phyloP scores from a whole-genome alignment of 768 basidiomycete genomes.

The Mycena epipterygia region DNA sequence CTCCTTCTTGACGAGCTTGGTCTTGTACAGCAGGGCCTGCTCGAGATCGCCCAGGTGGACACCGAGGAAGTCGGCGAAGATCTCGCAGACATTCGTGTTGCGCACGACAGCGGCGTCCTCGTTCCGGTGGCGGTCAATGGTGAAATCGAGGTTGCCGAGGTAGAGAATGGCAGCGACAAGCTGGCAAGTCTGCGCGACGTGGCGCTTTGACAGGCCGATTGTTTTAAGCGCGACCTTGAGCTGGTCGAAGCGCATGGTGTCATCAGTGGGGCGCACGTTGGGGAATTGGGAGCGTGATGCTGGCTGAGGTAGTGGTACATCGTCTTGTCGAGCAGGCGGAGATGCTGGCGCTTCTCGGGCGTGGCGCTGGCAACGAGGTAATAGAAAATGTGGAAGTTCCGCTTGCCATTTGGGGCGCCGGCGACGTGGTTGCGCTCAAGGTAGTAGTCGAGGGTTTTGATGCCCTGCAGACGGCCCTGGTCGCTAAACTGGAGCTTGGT shows the following conservation, averaged over 20 bases:
- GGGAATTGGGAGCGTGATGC: too few species aligned
- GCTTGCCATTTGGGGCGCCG: conserved; percentile 86
- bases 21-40: conserved; percentile 88
- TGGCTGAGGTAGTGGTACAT: conserved; percentile 91
- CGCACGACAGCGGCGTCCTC: conserved; percentile 95
- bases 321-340: conserved; percentile 81
- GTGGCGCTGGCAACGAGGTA: conserved; percentile 94
- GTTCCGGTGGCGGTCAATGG: conserved; percentile 55
- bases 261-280: conserved; percentile 77
- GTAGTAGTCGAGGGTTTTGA: conserved; percentile 97
- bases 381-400: conserved; percentile 98
- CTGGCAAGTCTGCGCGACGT: conserved; percentile 96
- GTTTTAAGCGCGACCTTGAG: conserved; percentile 95
- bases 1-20: conserved; percentile 94
- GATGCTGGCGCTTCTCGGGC: conserved; percentile 88
- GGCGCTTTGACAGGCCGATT: conserved; percentile 93
- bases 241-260: conserved; percentile 89
- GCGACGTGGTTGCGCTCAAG: conserved; percentile 91
- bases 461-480: too few species aligned
- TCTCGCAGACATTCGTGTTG: conserved; percentile 84
- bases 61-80: conserved; percentile 95
- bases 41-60: conserved; percentile 82
- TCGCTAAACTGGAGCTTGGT: too few species aligned
- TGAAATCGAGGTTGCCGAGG: conserved; percentile 94
- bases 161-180: conserved; percentile 71